Base-by-base conservation (phyloP, 768 basidiomycete species). In the Lenzites betulinus region DNA sequence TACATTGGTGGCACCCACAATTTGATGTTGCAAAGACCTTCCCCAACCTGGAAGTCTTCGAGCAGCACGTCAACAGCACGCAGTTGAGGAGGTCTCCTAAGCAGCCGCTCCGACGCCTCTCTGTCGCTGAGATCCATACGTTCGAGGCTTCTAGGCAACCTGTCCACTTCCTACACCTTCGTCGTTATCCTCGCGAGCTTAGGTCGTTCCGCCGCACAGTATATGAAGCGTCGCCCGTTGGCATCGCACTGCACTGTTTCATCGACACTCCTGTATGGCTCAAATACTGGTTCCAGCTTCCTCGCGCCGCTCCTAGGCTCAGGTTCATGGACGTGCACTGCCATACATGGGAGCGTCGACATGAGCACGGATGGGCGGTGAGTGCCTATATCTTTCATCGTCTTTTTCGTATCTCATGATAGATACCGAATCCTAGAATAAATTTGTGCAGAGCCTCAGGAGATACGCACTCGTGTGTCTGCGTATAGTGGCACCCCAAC, bases 241-340 rank as follows among this genome's bases (percentile, higher is more conserved):
- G 59, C n/a, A 42, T 60, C 9, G 23, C 59, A 16, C 26, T 60
- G 28, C 59, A 60, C 20, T 48, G 38, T 28, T 60, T 60, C 39
- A 43, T 60, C 33, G 59, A 60, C 22, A 43, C 59, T 1, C 39
- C 59, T 5, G 16, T n/a, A 2, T 60, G 59, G 59, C 46, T 60
- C 38, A 48, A 54, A 38, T 60, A 54, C 23, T 60, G 59, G 59
- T 39, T 33, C 39, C 59, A 54, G 48, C 46, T 60, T 18, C 38
- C 44, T 15, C 47, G 53, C 30, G 41, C 53, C 9, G 59, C 59
- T 4, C 59, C 59, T 16, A 25, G 59, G 23, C 46, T 60, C 25
- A 28, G 52, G 30, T 54, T 60, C 59, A 26, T 55, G 47, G 59
- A 60, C 22, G 48, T 60, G 4, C 53, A 60, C 30, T 60, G 59